These are phyloP conservation scores for Piromyces finnis DNA, from an alignment of 192 early-diverging fungal species.

Conservation along the genomic window DNA sequence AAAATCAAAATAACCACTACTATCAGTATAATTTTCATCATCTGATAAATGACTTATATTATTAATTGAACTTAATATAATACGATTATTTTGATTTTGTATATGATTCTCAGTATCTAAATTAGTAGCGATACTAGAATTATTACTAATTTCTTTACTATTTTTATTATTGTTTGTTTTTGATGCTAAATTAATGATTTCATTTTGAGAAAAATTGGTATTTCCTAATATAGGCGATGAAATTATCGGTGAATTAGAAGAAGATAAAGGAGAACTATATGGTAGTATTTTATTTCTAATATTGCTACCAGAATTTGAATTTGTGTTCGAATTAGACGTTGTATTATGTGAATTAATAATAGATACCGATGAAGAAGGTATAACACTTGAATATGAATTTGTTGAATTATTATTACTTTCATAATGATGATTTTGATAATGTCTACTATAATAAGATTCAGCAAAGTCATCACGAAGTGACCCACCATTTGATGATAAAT, in stretches of 20 bases:
- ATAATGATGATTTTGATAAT: not conserved
- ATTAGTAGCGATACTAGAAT: not conserved
- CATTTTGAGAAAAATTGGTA: not conserved
- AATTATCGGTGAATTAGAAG: no score
- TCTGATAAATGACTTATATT: not conserved
- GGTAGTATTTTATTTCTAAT: no score
- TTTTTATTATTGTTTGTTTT: not conserved
- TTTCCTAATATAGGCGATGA: not conserved
- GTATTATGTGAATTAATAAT: not conserved
- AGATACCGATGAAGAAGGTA: not conserved
- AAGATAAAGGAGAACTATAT: no score
- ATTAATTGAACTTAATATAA: not conserved
- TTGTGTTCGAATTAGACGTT: no score
- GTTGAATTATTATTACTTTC: no score
- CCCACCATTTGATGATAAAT: not conserved
- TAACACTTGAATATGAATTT: not conserved
- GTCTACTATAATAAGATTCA: not conserved
- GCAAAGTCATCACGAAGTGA: not conserved
- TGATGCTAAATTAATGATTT: not conserved
- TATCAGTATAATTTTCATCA: not conserved
- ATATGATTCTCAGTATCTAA: not conserved
- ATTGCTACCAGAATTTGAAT: no score
- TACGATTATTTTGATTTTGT: not conserved
- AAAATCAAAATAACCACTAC: not conserved
- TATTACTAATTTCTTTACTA: not conserved